Evolutionary conservation across 495 filamentous ascomycete genomes (phyloP).

Genomic region (Neurospora africana): DNA sequence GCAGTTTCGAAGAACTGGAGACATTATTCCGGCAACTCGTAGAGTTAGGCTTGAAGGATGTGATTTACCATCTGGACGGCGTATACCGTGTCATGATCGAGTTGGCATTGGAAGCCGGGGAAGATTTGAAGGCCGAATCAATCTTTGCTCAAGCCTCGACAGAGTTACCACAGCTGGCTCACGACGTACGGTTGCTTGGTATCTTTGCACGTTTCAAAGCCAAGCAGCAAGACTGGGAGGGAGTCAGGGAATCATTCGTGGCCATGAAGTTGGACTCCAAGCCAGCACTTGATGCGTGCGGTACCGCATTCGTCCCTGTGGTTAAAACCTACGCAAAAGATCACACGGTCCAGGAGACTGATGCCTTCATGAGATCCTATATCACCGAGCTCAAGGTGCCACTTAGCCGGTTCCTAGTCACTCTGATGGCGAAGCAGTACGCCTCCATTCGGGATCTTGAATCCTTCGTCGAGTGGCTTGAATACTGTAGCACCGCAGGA

Average conservation of each 20-base stretch:
- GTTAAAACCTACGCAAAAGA: slow-evolving; percentile 32
- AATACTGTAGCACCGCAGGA: slow-evolving; percentile 21
- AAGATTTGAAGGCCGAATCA: slow-evolving; percentile 17
- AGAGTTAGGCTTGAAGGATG: slow-evolving; percentile 9
- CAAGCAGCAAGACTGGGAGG: slow-evolving; percentile 35
- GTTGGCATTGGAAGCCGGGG: slow-evolving; percentile 26
- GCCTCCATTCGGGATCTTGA: slow-evolving; percentile 28
- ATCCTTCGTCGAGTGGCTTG: slow-evolving; percentile 28
- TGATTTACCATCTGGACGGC: slow-evolving; percentile 11
- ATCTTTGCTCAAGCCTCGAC: slow-evolving; percentile 15
- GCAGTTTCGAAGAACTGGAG: slow-evolving; percentile 15
- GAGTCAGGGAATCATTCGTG: slow-evolving; percentile 26
- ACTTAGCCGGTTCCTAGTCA: slow-evolving; percentile 27
- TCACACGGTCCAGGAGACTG: slow-evolving; percentile 31
- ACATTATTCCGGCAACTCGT: slow-evolving; percentile 18
- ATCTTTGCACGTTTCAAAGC: slow-evolving; percentile 31
- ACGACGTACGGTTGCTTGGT: slow-evolving; percentile 22
- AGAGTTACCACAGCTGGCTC: slow-evolving; percentile 11
- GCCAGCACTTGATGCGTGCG: slow-evolving; percentile 11
- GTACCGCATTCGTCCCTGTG: slow-evolving; percentile 28
- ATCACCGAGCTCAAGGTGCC: slow-evolving; percentile 22
- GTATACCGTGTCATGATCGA: slow-evolving; percentile 31
- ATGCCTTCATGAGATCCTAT: slow-evolving; percentile 31
- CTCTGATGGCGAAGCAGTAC: slow-evolving; percentile 37
- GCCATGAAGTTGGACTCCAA: slow-evolving; percentile 17